phyloP scores from a whole-genome alignment of 352 stramenopile genomes.

The Aphanomyces stellatus region DNA sequence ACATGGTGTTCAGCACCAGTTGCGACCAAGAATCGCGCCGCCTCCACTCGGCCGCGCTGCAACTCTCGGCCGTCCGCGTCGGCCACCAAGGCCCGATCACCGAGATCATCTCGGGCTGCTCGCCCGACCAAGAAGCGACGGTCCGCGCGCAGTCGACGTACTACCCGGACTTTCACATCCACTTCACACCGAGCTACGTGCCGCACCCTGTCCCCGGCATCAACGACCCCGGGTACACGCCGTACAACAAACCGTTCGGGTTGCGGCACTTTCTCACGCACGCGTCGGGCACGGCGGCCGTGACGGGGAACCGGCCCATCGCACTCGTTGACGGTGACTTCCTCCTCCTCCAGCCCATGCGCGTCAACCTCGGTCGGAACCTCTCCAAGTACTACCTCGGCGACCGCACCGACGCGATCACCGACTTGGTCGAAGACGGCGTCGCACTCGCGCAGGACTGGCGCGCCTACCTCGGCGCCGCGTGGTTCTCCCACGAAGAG shows the following conservation, averaged over 20 bases:
- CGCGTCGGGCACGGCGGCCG: background rate
- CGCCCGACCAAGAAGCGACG: conserved; percentile 22
- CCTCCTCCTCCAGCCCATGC: background rate
- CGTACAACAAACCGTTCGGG: conserved; percentile 32
- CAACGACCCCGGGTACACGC: conserved; percentile 36
- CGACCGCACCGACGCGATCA: no score
- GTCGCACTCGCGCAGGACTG: conserved; percentile 15
- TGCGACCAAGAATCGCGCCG: conserved; percentile 35
- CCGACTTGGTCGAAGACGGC: background rate
- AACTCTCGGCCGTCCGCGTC: conserved; percentile 33
- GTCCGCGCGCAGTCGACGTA: conserved; percentile 31
- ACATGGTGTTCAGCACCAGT: conserved; percentile 49
- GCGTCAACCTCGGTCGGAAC: conserved; percentile 32
- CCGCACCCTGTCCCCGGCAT: conserved; percentile 32
- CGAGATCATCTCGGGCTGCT: conserved; percentile 40
- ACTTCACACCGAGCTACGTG: conserved; percentile 41
- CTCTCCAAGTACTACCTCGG: no score
- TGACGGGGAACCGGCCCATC: background rate
- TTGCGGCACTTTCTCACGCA: background rate
- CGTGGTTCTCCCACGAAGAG: conserved; percentile 25
- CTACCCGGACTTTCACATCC: conserved; percentile 40
- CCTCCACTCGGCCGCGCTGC: conserved; percentile 32
- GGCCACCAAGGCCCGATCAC: conserved; percentile 39
- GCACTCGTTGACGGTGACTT: conserved; percentile 12
- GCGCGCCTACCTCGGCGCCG: conserved; percentile 10